These are phyloP conservation scores for Pseudogymnoascus sp. DNA, from an alignment of 2,329 filamentous ascomycete species.

Conservation along the genomic window DNA sequence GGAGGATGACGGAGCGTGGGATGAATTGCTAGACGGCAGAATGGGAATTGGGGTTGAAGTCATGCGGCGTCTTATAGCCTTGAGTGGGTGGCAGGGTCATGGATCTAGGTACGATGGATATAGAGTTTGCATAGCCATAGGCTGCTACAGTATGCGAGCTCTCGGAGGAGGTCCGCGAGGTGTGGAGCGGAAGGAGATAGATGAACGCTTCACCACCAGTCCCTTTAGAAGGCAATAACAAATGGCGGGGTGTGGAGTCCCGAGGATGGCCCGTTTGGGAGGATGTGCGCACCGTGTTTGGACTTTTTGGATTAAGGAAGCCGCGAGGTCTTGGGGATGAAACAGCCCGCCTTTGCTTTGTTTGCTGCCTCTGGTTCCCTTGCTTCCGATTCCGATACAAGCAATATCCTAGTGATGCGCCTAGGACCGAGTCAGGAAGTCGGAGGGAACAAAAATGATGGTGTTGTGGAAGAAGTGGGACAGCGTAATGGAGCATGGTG, in stretches of 20 bases:
- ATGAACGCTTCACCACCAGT: slow-evolving; percentile 1
- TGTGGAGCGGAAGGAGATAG: neutral
- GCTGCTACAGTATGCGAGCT: neutral
- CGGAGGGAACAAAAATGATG: neutral
- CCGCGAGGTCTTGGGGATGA: neutral
- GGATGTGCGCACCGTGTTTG: neutral
- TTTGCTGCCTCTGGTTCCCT: neutral
- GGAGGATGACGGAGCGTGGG: neutral
- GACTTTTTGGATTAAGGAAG: neutral
- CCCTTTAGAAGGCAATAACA: neutral
- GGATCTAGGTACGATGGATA: slow-evolving; percentile 7
- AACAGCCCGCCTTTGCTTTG: neutral
- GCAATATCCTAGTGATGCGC: slow-evolving; percentile 1
- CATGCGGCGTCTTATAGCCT: slow-evolving; percentile 7
- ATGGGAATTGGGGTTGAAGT: neutral
- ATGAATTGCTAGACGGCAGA: neutral
- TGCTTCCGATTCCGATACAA: neutral
- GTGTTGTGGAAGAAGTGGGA: slow-evolving; percentile 4
- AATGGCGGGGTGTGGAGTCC: slow-evolving; percentile 10
- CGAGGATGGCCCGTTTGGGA: neutral
- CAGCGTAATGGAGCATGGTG: neutral
- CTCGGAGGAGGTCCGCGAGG: neutral
- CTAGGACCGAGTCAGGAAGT: slow-evolving; percentile 5
- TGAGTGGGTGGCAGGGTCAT: neutral
- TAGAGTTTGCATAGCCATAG: neutral